Base-by-base conservation (phyloP, 2,329 filamentous ascomycete genomes). In the Cercospora janseana region DNA sequence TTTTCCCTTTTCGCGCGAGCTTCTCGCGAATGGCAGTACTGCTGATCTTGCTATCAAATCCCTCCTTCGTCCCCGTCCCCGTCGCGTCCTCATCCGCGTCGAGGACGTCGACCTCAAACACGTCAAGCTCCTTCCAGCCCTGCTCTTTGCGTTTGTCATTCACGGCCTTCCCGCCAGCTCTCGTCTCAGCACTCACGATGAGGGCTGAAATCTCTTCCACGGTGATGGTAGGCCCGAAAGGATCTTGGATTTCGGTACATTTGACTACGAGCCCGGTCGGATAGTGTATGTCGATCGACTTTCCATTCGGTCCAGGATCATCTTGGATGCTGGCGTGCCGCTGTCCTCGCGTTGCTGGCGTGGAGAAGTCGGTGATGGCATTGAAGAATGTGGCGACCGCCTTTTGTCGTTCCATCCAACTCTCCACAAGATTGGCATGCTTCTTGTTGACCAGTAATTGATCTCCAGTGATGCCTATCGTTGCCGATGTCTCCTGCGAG, bases 81-180 rank as follows among this genome's bases (percentile, higher is more conserved):
- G 70, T 66, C 29, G 70, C 68, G 21, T 58, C 56, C 10, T n/a
- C 74, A 70, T 34, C 76, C 2, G 83, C 79, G 68, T 92, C 86
- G 12, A 98, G 77, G 10, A 97, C 88, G 62, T 93, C 88, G 21
- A 97, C 88, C 66, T 95, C 91, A 62, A 89, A 95, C 0, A 94
- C 80, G 20, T 89, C 83, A 29, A 98, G 74, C 18, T 75, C 69
- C 27, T 75, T 73, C 90, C 89, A 96, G 2, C 87, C 87, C 53
- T 84, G 85, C 60, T 87, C 86, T 21, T 64, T 72, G 35, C 93
- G 80, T 67, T 85, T 87, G n/a, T 86, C 79, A 66, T 98, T 98
- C 59, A 98, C 88, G 0, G 87, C 87, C 52, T 81, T 75, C 4
- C 91, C 93, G 26, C 93, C 93, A 1, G 83, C 78, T 45, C 88